phyloP scores from a whole-genome alignment of 331 rosid species.

The Arachis monticola region DNA sequence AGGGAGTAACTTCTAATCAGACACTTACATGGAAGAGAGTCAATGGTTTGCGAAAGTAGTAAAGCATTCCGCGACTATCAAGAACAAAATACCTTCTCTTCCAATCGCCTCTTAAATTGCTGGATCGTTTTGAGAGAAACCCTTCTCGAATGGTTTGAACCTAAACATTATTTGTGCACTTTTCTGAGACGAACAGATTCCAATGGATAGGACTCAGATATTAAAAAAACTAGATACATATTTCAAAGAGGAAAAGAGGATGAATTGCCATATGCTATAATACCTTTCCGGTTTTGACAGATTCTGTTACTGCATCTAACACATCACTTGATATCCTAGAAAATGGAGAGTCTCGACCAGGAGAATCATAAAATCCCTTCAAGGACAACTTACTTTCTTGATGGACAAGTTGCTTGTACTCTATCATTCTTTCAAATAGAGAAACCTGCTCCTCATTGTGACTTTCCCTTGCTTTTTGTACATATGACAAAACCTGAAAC shows the following conservation, averaged over 20 bases:
- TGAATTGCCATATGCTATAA: no score
- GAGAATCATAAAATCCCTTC: constrained; percentile 47
- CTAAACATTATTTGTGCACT: constrained; percentile 40
- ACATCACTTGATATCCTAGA: constrained; percentile 56
- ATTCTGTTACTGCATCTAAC: constrained; percentile 64
- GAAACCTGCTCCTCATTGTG: constrained; percentile 60
- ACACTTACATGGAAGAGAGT: neutral
- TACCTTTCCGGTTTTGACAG: constrained; percentile 13
- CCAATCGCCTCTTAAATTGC: constrained; percentile 83
- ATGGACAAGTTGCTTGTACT: constrained; percentile 57
- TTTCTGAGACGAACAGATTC: neutral
- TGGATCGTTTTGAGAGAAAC: constrained; percentile 76
- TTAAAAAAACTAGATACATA: no score
- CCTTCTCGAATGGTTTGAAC: constrained; percentile 79
- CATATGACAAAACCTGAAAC: constrained; percentile 61
- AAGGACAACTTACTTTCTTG: constrained; percentile 56
- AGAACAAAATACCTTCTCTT: constrained; percentile 82
- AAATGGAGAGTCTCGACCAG: constrained; percentile 47
- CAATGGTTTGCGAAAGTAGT: constrained; percentile 81
- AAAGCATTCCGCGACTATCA: constrained; percentile 77
- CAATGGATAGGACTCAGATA: no score
- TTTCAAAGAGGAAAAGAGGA: no score
- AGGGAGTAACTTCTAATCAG: no score
- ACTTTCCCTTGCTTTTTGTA: constrained; percentile 73
- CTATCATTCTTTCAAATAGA: constrained; percentile 66